Conservation (phyloP, 75 land plant species). For the Pseudotsuga menziesii region DNA sequence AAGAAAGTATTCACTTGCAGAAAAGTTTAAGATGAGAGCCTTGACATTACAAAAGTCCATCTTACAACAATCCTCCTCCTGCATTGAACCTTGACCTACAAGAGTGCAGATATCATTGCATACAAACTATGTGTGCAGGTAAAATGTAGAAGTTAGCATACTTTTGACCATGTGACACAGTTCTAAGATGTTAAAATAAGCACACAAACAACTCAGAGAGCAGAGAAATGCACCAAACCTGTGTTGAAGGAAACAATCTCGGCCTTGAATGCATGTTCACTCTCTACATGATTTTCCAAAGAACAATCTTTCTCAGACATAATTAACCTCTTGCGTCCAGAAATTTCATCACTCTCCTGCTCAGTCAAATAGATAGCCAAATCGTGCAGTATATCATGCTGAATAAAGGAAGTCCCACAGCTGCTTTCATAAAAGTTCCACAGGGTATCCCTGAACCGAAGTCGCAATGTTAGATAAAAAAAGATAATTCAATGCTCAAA, state of each 20-base stretch:
- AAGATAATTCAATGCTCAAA: no score
- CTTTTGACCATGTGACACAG: background rate
- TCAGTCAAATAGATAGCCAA: constrained; percentile 41
- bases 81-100: constrained; percentile 40
- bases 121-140: background rate
- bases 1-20: constrained; percentile 35
- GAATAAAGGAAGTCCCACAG: constrained; percentile 38
- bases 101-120: background rate
- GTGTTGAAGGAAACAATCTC: constrained; percentile 58
- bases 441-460: no score
- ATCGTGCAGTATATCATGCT: no score
- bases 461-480: no score
- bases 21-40: constrained; percentile 55
- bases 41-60: constrained; percentile 13
- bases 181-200: background rate
- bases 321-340: constrained; percentile 30
- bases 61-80: constrained; percentile 37
- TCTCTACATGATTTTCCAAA: background rate
- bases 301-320: constrained; percentile 40
- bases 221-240: constrained; percentile 25
- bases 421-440: background rate
- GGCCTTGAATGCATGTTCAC: constrained; percentile 35
- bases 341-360: constrained; percentile 1
- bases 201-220: background rate
- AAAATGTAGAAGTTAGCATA: background rate